Conservation (phyloP, 805 yeast genomes). For the Saccharomycopsis amapae region DNA sequence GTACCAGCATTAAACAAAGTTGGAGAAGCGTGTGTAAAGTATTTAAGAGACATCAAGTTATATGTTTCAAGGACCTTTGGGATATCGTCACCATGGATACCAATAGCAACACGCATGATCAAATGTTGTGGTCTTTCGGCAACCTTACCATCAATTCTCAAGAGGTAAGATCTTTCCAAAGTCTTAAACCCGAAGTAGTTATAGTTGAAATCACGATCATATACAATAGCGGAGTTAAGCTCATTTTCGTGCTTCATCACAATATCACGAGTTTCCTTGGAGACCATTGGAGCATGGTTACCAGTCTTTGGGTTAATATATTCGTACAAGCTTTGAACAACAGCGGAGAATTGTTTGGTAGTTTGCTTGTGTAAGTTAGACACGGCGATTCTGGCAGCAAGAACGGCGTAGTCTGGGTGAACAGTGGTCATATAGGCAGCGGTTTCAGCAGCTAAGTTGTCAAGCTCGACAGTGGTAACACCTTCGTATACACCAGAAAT, state of each 20-base stretch:
- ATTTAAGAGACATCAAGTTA: conserved; percentile 76
- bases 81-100: conserved; percentile 72
- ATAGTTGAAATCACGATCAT: conserved; percentile 69
- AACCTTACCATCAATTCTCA: conserved; percentile 55
- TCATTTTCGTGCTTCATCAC: conserved; percentile 58
- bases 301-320: conserved; percentile 79
- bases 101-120: conserved; percentile 86
- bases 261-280: conserved; percentile 54
- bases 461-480: conserved; percentile 86
- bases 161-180: conserved; percentile 77
- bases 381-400: conserved; percentile 94
- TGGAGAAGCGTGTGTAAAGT: conserved; percentile 92
- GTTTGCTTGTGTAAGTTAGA: conserved; percentile 94
- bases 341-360: conserved; percentile 75
- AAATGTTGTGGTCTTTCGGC: conserved; percentile 90
- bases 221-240: conserved; percentile 66
- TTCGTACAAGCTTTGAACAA: conserved; percentile 61
- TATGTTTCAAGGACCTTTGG: conserved; percentile 72
- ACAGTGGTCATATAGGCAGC: conserved; percentile 96
- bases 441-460: conserved; percentile 86
- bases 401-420: conserved; percentile 94
- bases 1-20: conserved; percentile 93
- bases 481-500: conserved; percentile 96
- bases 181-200: conserved; percentile 90
- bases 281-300: conserved; percentile 59